Evolutionary conservation across 1,139 yeast species (phyloP).

Genomic region (Kodamaea ohmeri): DNA sequence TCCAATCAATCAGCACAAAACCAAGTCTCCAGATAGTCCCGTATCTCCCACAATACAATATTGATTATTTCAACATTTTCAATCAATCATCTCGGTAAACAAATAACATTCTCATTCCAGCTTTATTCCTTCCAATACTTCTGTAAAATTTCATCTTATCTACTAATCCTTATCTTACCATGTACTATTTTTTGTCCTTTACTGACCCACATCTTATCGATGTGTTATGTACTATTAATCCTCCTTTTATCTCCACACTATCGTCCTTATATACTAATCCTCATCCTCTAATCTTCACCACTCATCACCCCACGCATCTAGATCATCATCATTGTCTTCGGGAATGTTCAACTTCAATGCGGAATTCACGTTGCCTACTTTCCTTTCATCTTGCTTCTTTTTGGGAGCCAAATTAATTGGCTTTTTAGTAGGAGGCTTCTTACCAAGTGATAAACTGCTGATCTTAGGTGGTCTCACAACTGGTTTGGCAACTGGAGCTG

Average conservation of each 20-base stretch:
- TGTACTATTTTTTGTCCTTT: no score
- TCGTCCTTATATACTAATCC: no score
- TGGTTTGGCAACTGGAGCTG: conserved; percentile 4
- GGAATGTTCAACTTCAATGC: conserved; percentile 35
- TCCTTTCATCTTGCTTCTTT: conserved; percentile 30
- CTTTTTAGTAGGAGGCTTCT: conserved; percentile 11
- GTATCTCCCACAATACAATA: no score
- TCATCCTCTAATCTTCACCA: conserved; percentile 17
- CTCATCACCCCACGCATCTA: conserved; percentile 49
- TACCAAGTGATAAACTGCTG: conserved; percentile 30
- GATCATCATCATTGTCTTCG: conserved; percentile 42
- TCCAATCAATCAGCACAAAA: no score
- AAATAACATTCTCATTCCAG: no score
- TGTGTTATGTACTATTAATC: no score
- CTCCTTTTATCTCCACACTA: no score
- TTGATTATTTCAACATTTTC: no score
- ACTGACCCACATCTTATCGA: no score
- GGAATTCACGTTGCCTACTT: conserved; percentile 21
- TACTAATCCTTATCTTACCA: background rate
- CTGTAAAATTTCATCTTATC: background rate
- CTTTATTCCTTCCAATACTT: background rate
- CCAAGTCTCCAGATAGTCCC: no score
- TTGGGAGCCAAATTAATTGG: conserved; percentile 25
- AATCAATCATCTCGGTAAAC: no score
- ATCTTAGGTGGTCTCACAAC: conserved; percentile 3